Percentiles rank a stretch among this genome's conserved stretches.
These are phyloP conservation scores for Xylaria palmicola DNA, from an alignment of 495 filamentous ascomycete genomes.

Conservation along the genomic window DNA sequence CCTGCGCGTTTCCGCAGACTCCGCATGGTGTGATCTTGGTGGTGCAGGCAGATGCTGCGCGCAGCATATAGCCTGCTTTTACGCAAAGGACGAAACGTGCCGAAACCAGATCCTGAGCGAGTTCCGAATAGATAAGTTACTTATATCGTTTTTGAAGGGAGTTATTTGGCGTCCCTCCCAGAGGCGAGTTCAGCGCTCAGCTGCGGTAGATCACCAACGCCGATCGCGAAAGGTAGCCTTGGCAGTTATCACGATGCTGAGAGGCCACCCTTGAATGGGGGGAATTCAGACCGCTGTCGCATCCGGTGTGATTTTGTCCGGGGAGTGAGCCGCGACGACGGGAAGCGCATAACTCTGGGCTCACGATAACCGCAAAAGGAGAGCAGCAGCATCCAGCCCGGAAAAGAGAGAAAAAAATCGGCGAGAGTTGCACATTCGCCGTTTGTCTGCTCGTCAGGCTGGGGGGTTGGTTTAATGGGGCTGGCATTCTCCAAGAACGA, in stretches of 20 bases:
- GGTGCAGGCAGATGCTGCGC: neutral
- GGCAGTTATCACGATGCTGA: neutral
- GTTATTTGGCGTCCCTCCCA: neutral
- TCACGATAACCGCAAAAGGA: no score
- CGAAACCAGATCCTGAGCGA: neutral
- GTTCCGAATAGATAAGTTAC: neutral
- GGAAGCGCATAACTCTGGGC: neutral
- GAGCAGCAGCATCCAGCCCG: no score
- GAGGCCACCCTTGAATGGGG: neutral
- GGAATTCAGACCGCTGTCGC: neutral
- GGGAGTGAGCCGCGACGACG: neutral
- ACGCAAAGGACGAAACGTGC: neutral
- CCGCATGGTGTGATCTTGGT: slow-evolving; percentile 28
- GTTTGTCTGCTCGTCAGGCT: neutral
- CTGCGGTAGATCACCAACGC: neutral
- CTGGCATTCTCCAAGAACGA: no score
- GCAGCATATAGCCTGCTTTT: neutral
- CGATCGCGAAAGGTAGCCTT: neutral
- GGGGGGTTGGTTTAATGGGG: no score
- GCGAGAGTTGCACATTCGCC: neutral
- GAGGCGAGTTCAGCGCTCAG: neutral
- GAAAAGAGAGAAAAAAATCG: neutral
- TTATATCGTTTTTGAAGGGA: neutral
- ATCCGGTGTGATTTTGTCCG: neutral
- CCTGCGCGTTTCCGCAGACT: slow-evolving; percentile 27